Percentiles rank a stretch among this genome's conserved stretches.
phyloP scores from a whole-genome alignment of 139 green algal species.

The Nannochloris sp. region DNA sequence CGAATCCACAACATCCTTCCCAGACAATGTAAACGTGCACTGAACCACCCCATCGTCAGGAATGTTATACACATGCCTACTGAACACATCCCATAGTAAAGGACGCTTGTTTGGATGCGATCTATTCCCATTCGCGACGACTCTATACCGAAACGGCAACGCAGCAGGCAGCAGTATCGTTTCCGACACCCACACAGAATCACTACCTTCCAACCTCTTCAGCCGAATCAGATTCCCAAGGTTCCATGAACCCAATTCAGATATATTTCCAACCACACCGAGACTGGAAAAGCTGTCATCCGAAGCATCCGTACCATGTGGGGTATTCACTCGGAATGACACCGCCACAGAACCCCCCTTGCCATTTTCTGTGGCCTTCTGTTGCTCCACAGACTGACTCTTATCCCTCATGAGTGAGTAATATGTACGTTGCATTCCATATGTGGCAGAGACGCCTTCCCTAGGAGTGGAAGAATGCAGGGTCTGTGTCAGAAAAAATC shows the following conservation, averaged over 20 bases:
- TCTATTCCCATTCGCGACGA: slow-evolving; percentile 36
- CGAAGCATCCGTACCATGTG: too few relatives aligned
- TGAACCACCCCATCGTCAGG: slow-evolving; percentile 13
- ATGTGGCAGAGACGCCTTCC: too few relatives aligned
- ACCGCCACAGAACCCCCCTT: too few relatives aligned
- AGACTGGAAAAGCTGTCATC: not conserved
- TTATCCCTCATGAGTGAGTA: too few relatives aligned
- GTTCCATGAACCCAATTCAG: not conserved
- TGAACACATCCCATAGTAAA: slow-evolving; percentile 28
- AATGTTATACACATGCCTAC: not conserved
- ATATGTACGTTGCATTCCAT: too few relatives aligned
- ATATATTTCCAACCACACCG: not conserved
- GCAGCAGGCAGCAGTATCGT: slow-evolving; percentile 1
- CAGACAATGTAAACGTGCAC: not conserved
- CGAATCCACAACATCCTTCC: slow-evolving; percentile 8
- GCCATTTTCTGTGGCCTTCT: too few relatives aligned
- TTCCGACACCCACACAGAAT: not conserved
- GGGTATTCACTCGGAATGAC: too few relatives aligned
- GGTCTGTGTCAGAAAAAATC: too few relatives aligned
- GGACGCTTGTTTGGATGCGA: slow-evolving; percentile 34
- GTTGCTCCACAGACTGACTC: too few relatives aligned
- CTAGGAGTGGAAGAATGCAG: too few relatives aligned
- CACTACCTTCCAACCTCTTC: slow-evolving; percentile 6
- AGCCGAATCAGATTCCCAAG: not conserved
- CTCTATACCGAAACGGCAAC: slow-evolving; percentile 26